A percentile compares a stretch with the other conserved stretches of the same genome.
Conservation (phyloP, 805 yeast species). For the Lachancea kluyveri region DNA sequence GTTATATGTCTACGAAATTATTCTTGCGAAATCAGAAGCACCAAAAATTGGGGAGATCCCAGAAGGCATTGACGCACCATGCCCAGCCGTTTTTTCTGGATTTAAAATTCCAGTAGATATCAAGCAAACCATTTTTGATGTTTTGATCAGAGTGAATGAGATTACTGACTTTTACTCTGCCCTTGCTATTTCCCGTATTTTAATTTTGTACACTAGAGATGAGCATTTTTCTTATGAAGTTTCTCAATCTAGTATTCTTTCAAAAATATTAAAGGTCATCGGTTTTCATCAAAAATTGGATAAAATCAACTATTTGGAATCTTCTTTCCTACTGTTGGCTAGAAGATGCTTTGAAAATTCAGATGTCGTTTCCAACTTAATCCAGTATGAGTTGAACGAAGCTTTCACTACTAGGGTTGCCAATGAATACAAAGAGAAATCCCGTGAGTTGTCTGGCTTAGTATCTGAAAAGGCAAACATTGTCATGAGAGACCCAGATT, state of each 20-base stretch:
- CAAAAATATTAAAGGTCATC: conserved; percentile 41
- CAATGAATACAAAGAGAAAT: conserved; percentile 27
- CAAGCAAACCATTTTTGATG: conserved; percentile 36
- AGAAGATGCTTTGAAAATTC: conserved; percentile 67
- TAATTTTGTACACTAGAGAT: conserved; percentile 47
- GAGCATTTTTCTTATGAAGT: conserved; percentile 37
- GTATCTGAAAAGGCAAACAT: conserved; percentile 46
- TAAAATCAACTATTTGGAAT: conserved; percentile 37
- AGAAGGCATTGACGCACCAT: conserved; percentile 7
- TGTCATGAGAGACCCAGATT: conserved; percentile 40
- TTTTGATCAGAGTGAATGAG: conserved; percentile 36
- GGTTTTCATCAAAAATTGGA: conserved; percentile 33
- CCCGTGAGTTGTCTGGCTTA: conserved; percentile 41
- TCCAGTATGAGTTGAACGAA: conserved; percentile 45
- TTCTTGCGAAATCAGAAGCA: conserved; percentile 44
- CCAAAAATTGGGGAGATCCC: conserved; percentile 39
- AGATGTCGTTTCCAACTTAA: conserved; percentile 41
- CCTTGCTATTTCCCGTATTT: conserved; percentile 44
- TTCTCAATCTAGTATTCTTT: conserved; percentile 41
- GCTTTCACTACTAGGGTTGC: conserved; percentile 34
- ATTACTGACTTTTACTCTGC: conserved; percentile 44
- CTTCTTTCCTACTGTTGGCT: conserved; percentile 45
- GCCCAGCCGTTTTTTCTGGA: conserved; percentile 16
- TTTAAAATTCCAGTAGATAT: conserved; percentile 19
- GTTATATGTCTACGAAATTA: conserved; percentile 47